These are phyloP conservation scores for Calonectria pauciramosa DNA, from an alignment of 2,329 filamentous ascomycete species.

Conservation along the genomic window DNA sequence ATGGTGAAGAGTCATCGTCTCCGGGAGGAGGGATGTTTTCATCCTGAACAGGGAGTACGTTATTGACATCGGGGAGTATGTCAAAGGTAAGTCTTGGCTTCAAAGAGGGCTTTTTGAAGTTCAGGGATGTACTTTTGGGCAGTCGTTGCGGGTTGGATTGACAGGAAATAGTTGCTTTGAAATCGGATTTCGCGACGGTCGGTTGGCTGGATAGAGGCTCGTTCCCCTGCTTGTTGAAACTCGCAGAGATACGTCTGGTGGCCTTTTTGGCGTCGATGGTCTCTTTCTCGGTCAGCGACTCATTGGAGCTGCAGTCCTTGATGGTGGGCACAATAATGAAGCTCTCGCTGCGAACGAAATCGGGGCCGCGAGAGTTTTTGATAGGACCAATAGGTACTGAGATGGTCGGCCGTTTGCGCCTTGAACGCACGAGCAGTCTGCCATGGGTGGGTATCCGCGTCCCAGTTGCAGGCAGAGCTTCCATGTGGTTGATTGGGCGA, in stretches of 20 bases:
- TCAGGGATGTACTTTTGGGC: conserved; percentile 33
- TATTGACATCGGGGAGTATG: conserved; percentile 25
- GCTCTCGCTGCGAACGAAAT: conserved; percentile 51
- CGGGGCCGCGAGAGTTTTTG: conserved; percentile 52
- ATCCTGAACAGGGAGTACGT: conserved; percentile 39
- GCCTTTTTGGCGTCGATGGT: conserved; percentile 29
- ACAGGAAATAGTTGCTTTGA: conserved; percentile 42
- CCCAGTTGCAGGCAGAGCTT: conserved; percentile 27
- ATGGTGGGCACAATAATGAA: conserved; percentile 53
- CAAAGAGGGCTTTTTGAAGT: conserved; percentile 27
- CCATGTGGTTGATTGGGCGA: conserved; percentile 33
- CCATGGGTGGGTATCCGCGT: conserved; percentile 32
- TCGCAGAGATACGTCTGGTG: conserved; percentile 48
- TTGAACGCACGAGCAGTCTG: conserved; percentile 31
- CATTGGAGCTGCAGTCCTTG: conserved; percentile 49
- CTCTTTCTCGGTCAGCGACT: conserved; percentile 28
- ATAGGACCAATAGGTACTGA: conserved; percentile 55
- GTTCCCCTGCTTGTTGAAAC: conserved; percentile 41
- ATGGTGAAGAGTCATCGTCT: conserved; percentile 4
- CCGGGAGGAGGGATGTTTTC: conserved; percentile 45
- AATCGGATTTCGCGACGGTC: conserved; percentile 47
- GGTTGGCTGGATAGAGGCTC: conserved; percentile 45
- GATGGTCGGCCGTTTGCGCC: conserved; percentile 47
- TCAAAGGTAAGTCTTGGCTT: conserved; percentile 30
- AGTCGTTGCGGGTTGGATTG: conserved; percentile 32